Percentiles rank a stretch among this genome's conserved stretches.
Evolutionary conservation across 1,284 basidiomycete genomes (phyloP).

Genomic region (Ceratobasidium sp.): DNA sequence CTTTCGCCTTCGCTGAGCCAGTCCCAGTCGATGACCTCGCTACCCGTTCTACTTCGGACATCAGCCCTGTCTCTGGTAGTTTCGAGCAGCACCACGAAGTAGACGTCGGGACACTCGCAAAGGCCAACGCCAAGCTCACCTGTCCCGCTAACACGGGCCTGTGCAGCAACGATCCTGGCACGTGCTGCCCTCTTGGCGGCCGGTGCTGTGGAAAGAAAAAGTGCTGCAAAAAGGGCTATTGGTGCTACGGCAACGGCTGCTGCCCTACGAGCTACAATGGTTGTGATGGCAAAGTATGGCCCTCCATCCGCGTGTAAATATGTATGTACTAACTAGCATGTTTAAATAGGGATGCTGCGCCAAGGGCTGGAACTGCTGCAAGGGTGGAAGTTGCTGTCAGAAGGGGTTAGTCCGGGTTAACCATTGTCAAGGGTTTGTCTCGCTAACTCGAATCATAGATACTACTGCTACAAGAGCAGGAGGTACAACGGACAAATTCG

Average conservation of each 20-base stretch:
- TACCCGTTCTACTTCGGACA: neutral
- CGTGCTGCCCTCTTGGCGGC: conserved; percentile 29
- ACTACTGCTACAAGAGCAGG: conserved; percentile 6
- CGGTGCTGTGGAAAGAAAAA: conserved; percentile 3
- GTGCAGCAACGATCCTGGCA: conserved; percentile 1
- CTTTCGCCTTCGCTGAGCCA: neutral
- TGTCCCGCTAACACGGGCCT: conserved; percentile 2
- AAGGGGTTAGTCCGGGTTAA: neutral
- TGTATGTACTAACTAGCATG: neutral
- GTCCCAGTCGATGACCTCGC: neutral
- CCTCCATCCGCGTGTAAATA: too few species aligned
- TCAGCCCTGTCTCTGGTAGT: neutral
- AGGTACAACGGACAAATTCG: neutral
- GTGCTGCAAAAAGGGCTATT: conserved; percentile 16
- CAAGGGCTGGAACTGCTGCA: conserved; percentile 29
- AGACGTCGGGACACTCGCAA: neutral
- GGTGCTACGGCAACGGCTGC: conserved; percentile 16
- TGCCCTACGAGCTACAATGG: conserved; percentile 13
- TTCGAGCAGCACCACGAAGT: neutral
- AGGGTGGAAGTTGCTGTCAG: conserved; percentile 16
- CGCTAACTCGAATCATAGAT: neutral
- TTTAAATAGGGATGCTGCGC: conserved; percentile 18
- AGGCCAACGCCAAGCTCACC: neutral
- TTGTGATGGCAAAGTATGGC: conserved; percentile 11
- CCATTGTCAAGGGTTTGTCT: neutral